These are phyloP conservation scores for Haplosporangium sp. DNA, from an alignment of 371 early-diverging fungal genomes.

Conservation along the genomic window DNA sequence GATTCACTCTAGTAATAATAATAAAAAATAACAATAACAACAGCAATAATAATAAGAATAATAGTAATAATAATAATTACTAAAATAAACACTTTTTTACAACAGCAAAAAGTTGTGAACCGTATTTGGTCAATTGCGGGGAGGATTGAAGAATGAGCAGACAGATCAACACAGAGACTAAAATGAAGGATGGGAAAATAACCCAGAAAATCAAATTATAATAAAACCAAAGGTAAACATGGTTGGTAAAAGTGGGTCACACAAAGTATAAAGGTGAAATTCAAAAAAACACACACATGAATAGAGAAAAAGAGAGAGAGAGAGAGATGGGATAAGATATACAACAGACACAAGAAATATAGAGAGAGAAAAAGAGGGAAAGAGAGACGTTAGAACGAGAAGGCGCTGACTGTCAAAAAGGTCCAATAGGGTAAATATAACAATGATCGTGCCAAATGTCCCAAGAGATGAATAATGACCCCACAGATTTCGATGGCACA, in stretches of 20 bases:
- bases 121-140: slow-evolving; percentile 39
- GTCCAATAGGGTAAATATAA: too few relatives aligned
- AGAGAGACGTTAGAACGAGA: too few relatives aligned
- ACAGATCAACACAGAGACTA: neutral
- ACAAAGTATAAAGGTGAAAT: neutral
- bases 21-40: too few relatives aligned
- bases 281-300: neutral
- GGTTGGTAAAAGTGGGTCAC: neutral
- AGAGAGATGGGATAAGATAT: neutral
- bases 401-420: too few relatives aligned
- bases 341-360: too few relatives aligned
- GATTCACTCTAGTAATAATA: too few relatives aligned
- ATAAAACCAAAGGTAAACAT: neutral
- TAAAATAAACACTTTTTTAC: neutral
- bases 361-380: too few relatives aligned
- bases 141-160: neutral
- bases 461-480: too few relatives aligned
- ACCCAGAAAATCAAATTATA: neutral
- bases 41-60: too few relatives aligned
- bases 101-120: slow-evolving; percentile 5
- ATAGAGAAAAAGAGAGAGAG: neutral
- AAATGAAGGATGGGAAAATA: neutral
- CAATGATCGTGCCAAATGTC: too few relatives aligned
- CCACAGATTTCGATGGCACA: too few relatives aligned
- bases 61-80: too few relatives aligned